Evolutionary conservation across 352 stramenopile genomes (phyloP), one percentile per base, ranked within the genome.

Genomic region (Globisporangium polare): DNA sequence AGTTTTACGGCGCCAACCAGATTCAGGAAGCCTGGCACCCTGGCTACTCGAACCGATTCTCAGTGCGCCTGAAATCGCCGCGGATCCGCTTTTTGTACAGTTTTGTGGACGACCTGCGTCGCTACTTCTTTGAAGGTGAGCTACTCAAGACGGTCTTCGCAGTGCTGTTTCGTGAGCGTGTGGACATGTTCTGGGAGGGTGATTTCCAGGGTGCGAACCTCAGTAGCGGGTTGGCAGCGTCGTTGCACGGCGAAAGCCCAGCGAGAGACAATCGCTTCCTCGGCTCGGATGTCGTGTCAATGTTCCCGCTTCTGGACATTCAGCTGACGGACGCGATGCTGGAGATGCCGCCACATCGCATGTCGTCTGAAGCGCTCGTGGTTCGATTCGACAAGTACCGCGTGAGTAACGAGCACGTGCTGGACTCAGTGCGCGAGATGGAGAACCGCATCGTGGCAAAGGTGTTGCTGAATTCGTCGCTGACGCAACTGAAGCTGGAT

Each of bases 1-100:
- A 94, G 42, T 80, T 88, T 33, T 95, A 89, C 49, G 86, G 86
- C 7, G 80, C 80, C 0, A 74, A 94, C 66, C 66, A 68, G 6
- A 93, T 95, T 18, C 84, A 95, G 57, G 78, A 94, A 66, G 29
- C 58, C 7, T 95, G 86, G 86, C 86, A 95, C 55, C 86, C 86
- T 57, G 86, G 86, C 1, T 95, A 92, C 43, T 80, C 75, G 52
- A 92, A 80, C 43, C 74, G 83, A 13, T 89, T 88, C 42, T 83
- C 81, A 0, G 67, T 95, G 10, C 84, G 86, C 0, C 60, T 95
- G 0, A 87, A 85, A 47, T 92, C 86, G 12, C 86, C 86, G 18
- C 77, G 84, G 8, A 90, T 94, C 33, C 83, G 86, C 22, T 87
- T 95, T 41, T 65, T 95, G 24, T 92, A 92, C 63, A 86, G 80